These are phyloP conservation scores for Trichoderma atroviride DNA, from an alignment of 2,329 filamentous ascomycete species.

Conservation along the genomic window DNA sequence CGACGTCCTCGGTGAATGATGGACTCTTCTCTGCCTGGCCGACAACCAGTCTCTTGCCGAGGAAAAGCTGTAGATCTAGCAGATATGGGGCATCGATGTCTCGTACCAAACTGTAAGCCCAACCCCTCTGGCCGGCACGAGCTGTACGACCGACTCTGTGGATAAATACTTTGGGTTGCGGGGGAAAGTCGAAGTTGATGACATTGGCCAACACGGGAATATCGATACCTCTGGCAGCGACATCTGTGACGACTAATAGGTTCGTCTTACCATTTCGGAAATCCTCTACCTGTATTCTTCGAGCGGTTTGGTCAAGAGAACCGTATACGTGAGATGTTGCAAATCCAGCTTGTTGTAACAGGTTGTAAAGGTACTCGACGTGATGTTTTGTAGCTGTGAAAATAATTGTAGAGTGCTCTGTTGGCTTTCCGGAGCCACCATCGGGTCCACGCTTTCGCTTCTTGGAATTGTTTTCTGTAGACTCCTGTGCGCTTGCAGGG, in stretches of 20 bases:
- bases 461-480: constrained; percentile 56
- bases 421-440: constrained; percentile 66
- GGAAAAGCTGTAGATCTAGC: constrained; percentile 89
- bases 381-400: constrained; percentile 97
- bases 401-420: constrained; percentile 89
- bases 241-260: constrained; percentile 93
- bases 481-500: constrained; percentile 56
- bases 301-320: constrained; percentile 88
- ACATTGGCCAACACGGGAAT: constrained; percentile 95
- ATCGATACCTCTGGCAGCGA: constrained; percentile 96
- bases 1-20: constrained; percentile 80
- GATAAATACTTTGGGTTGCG: constrained; percentile 94
- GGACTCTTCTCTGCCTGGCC: constrained; percentile 65
- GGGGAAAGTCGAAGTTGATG: constrained; percentile 97
- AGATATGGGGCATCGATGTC: constrained; percentile 90
- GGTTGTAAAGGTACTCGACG: constrained; percentile 83
- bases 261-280: constrained; percentile 85
- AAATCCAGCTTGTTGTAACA: constrained; percentile 83
- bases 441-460: constrained; percentile 70
- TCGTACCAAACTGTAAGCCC: constrained; percentile 91
- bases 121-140: constrained; percentile 86
- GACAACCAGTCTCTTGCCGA: constrained; percentile 79
- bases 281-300: constrained; percentile 87
- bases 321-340: constrained; percentile 94
- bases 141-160: constrained; percentile 96